phyloP scores from a whole-genome alignment of 306 rosid species.

The Cucurbita maxima region DNA sequence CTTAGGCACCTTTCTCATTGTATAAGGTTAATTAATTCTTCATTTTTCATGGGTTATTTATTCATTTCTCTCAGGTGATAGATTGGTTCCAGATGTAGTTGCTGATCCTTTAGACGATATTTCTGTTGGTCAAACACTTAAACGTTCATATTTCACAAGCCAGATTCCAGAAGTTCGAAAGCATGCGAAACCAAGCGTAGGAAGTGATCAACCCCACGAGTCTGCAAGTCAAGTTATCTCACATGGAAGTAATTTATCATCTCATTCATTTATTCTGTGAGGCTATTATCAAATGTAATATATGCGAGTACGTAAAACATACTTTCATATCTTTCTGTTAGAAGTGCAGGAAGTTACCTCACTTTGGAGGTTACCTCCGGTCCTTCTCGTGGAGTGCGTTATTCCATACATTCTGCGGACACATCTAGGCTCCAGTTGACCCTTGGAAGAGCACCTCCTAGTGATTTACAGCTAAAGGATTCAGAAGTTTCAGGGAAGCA shows the following conservation, averaged over 20 bases:
- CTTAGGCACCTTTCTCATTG: not conserved
- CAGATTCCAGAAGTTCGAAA: conserved; percentile 34
- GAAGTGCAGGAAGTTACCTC: conserved; percentile 92
- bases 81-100: conserved; percentile 35
- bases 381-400: conserved; percentile 56
- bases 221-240: conserved; percentile 18
- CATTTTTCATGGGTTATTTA: not conserved
- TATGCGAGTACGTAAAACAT: conserved; percentile 23
- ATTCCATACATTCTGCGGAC: conserved; percentile 38
- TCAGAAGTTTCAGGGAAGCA: conserved; percentile 94
- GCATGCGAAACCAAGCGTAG: conserved; percentile 18
- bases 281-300: conserved; percentile 11
- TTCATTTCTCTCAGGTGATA: conserved; percentile 29
- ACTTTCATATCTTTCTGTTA: conserved; percentile 53
- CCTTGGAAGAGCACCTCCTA: conserved; percentile 70
- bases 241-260: conserved; percentile 63
- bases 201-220: conserved; percentile 24
- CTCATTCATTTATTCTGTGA: conserved; percentile 10
- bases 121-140: conserved; percentile 50
- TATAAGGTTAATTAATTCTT: not conserved
- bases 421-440: conserved; percentile 54
- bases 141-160: conserved; percentile 23
- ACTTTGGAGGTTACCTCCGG: conserved; percentile 82
- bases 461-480: conserved; percentile 67
- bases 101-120: conserved; percentile 37